These are phyloP conservation scores for Isatis lusitanica DNA, from an alignment of 441 rosid species.

Conservation along the genomic window DNA sequence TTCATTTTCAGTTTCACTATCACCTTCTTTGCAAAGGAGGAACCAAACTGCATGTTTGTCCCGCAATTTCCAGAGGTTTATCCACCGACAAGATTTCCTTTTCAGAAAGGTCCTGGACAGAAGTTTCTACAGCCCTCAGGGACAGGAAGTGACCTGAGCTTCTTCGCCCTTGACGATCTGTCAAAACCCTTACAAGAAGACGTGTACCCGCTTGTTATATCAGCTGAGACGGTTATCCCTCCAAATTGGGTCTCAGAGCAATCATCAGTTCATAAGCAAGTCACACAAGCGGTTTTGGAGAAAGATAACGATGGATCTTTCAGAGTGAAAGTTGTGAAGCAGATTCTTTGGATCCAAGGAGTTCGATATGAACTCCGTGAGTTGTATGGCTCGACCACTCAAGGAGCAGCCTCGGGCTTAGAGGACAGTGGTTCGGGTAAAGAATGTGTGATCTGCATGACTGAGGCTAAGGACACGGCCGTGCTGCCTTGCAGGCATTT, in stretches of 20 bases:
- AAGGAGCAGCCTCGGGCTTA: slow-evolving; percentile 49
- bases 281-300: slow-evolving; percentile 75
- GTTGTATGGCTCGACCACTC: slow-evolving; percentile 62
- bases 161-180: slow-evolving; percentile 79
- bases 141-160: slow-evolving; percentile 80
- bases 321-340: slow-evolving; percentile 65
- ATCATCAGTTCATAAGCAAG: slow-evolving; percentile 64
- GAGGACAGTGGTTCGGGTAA: slow-evolving; percentile 68
- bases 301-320: slow-evolving; percentile 48
- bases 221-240: slow-evolving; percentile 61
- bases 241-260: slow-evolving; percentile 38
- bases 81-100: slow-evolving; percentile 59
- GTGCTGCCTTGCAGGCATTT: slow-evolving; percentile 80
- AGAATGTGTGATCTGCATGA: slow-evolving; percentile 89
- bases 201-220: slow-evolving; percentile 86
- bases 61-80: slow-evolving; percentile 72
- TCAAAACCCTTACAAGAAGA: slow-evolving; percentile 81
- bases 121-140: slow-evolving; percentile 79
- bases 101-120: slow-evolving; percentile 74
- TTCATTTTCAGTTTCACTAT: slow-evolving; percentile 64
- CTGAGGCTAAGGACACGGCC: slow-evolving; percentile 82
- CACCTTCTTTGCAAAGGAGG: slow-evolving; percentile 86
- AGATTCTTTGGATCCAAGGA: slow-evolving; percentile 83
- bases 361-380: slow-evolving; percentile 82
- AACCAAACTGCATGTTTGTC: slow-evolving; percentile 62